Percentiles rank a stretch among this genome's conserved stretches.
phyloP scores from a whole-genome alignment of 2,329 filamentous ascomycete genomes.

The Paecilomyces dactylethromorphus region DNA sequence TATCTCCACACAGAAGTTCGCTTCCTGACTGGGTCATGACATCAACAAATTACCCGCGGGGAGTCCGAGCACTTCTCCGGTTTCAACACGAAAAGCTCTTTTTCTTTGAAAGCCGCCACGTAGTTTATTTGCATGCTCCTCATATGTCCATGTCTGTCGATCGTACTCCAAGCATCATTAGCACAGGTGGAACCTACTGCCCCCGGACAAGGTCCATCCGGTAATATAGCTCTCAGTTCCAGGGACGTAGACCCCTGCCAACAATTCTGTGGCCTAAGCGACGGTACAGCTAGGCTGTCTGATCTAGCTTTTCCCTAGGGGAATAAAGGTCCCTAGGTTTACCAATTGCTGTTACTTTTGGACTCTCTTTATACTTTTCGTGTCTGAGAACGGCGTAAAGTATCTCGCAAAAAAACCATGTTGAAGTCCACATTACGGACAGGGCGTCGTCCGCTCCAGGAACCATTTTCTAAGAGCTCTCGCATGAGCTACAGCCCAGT shows the following conservation, averaged over 20 bases:
- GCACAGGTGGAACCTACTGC: neutral
- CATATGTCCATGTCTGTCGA: neutral
- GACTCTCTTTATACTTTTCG: neutral
- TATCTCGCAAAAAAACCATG: neutral
- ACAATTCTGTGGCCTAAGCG: neutral
- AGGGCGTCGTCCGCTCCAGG: neutral
- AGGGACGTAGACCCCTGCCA: neutral
- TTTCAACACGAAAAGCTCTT: neutral
- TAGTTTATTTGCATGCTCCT: neutral
- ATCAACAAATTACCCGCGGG: neutral
- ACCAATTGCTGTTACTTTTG: neutral
- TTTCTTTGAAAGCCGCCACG: neutral
- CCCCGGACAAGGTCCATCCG: neutral
- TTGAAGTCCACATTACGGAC: neutral
- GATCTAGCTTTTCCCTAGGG: neutral
- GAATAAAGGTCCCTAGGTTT: neutral
- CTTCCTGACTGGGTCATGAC: neutral
- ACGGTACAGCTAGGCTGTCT: neutral
- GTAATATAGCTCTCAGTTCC: neutral
- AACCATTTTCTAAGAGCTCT: neutral
- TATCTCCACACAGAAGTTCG: neutral
- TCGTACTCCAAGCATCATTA: neutral
- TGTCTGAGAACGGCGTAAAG: neutral
- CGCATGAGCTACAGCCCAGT: neutral
- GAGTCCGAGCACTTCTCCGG: neutral